A percentile compares a stretch with the other conserved stretches of the same genome.
phyloP scores from a whole-genome alignment of 2,329 filamentous ascomycete species.

The Phoma sp. region DNA sequence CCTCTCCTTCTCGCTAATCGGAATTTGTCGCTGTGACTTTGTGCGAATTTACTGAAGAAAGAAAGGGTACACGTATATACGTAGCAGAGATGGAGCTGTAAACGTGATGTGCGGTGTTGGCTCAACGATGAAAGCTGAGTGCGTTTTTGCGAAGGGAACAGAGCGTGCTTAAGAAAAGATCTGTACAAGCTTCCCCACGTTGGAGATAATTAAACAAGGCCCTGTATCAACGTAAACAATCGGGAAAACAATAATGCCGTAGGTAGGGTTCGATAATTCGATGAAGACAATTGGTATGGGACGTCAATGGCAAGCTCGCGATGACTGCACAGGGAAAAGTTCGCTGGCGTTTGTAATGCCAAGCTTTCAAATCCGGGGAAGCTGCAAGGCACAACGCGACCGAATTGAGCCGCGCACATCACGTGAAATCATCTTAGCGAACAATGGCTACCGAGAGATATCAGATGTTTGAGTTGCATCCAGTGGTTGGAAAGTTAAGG shows the following conservation, averaged over 20 bases:
- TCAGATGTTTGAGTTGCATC: neutral
- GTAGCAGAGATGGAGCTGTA: neutral
- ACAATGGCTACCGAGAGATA: neutral
- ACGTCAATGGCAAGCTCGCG: slow-evolving; percentile 5
- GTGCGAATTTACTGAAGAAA: too few species aligned
- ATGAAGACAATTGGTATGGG: neutral
- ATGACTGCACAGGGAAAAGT: slow-evolving; percentile 31
- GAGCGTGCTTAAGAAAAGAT: slow-evolving; percentile 5
- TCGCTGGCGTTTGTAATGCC: slow-evolving; percentile 24
- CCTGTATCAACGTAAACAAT: neutral
- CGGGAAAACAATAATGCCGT: neutral
- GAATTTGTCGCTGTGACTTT: neutral
- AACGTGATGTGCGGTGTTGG: neutral
- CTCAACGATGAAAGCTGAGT: neutral
- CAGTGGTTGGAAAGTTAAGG: neutral
- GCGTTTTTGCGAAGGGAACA: neutral
- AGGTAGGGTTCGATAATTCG: neutral
- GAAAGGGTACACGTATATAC: too few species aligned
- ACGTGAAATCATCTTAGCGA: neutral
- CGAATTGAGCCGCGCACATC: slow-evolving; percentile 22
- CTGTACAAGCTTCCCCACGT: neutral
- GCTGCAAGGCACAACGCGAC: slow-evolving; percentile 23
- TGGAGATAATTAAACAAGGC: neutral
- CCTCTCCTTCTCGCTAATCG: neutral
- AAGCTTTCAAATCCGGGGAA: slow-evolving; percentile 24